phyloP scores from a whole-genome alignment of 2,329 filamentous ascomycete species.

The Cladosporium sp. region DNA sequence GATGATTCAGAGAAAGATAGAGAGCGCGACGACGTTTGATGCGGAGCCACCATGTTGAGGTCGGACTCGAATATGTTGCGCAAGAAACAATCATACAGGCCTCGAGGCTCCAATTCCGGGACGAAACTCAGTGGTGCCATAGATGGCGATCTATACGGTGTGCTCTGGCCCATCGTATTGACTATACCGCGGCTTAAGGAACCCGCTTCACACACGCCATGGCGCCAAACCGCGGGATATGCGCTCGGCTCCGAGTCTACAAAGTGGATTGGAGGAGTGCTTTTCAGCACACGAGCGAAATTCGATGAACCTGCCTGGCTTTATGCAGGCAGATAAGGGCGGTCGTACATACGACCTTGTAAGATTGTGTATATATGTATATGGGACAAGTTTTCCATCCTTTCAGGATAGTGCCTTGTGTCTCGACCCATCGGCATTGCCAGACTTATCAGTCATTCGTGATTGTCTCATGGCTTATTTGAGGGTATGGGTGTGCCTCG shows the following conservation, averaged over 20 bases:
- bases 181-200: background rate
- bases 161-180: background rate
- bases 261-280: background rate
- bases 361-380: constrained; percentile 5
- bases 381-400: background rate
- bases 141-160: background rate
- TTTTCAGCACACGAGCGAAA: background rate
- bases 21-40: background rate
- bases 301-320: background rate
- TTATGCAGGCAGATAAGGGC: background rate
- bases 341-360: constrained; percentile 3
- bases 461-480: background rate
- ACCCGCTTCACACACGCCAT: background rate
- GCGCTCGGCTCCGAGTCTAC: background rate
- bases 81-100: background rate
- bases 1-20: background rate
- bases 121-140: background rate
- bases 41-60: background rate
- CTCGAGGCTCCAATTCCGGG: background rate
- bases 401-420: background rate
- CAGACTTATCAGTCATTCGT: background rate
- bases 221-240: background rate
- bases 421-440: background rate
- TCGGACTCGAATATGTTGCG: background rate
- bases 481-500: background rate